Percentiles rank a stretch among this genome's conserved stretches.
These are phyloP conservation scores for Cyclaneusma minus DNA, from an alignment of 2,329 filamentous ascomycete species.

Conservation along the genomic window DNA sequence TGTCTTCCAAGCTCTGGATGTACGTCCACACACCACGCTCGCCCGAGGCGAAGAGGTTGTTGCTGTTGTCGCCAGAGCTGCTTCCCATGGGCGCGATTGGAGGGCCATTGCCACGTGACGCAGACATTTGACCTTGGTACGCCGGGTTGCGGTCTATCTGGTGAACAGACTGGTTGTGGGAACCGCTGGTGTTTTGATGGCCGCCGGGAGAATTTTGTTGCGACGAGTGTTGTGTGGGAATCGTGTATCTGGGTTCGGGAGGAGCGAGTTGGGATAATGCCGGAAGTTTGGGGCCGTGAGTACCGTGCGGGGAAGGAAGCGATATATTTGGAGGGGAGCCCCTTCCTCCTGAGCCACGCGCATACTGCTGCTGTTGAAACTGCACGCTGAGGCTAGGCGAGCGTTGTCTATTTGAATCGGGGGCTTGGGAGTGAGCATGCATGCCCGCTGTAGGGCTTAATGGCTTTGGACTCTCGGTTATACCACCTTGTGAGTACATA, in stretches of 20 bases:
- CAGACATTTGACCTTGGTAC: conserved; percentile 6
- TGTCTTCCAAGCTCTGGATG: conserved; percentile 53
- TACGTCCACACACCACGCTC: conserved; percentile 57
- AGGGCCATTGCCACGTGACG: conserved; percentile 20
- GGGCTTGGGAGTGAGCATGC: conserved; percentile 30
- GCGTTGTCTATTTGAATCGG: conserved; percentile 41
- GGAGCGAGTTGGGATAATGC: conserved; percentile 16
- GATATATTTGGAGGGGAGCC: conserved; percentile 23
- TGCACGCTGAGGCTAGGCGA: conserved; percentile 53
- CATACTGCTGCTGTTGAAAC: conserved; percentile 47
- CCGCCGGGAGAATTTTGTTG: conserved; percentile 10
- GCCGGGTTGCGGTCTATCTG: conserved; percentile 4
- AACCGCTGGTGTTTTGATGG: conserved; percentile 10
- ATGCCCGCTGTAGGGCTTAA: conserved; percentile 47
- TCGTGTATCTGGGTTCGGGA: conserved; percentile 17
- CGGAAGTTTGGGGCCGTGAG: conserved; percentile 18
- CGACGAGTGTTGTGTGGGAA: conserved; percentile 13
- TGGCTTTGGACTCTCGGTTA: conserved; percentile 81
- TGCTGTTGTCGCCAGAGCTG: conserved; percentile 42
- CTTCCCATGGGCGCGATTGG: conserved; percentile 22
- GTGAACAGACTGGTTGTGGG: conserved; percentile 3
- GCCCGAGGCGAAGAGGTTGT: conserved; percentile 48
- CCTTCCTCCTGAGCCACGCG: conserved; percentile 40
- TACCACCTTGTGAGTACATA: conserved; percentile 54
- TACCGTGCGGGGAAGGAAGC: conserved; percentile 14